phyloP scores from a whole-genome alignment of 768 basidiomycete species.

The Brasilioporus rufonigricans region DNA sequence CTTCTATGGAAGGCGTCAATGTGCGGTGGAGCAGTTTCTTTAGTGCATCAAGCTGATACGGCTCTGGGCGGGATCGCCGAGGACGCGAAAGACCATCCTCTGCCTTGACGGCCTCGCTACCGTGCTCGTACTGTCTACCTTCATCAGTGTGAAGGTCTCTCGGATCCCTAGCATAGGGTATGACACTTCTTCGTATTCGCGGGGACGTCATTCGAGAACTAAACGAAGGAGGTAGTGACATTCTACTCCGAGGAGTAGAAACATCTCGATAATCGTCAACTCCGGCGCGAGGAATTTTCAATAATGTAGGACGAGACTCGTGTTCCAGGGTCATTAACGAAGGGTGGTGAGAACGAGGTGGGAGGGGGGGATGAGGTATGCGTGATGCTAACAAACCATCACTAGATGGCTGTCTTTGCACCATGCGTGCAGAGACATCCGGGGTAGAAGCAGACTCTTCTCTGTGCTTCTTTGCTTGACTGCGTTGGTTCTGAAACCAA shows the following conservation, averaged over 20 bases:
- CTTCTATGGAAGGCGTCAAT: slow-evolving; percentile 74
- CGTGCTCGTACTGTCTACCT: slow-evolving; percentile 22
- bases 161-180: slow-evolving; percentile 27
- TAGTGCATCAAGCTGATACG: slow-evolving; percentile 72
- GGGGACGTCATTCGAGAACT: slow-evolving; percentile 30
- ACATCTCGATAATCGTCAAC: slow-evolving; percentile 18
- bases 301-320: slow-evolving; percentile 12
- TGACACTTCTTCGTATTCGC: slow-evolving; percentile 26
- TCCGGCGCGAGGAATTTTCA: slow-evolving; percentile 13
- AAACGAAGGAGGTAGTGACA: slow-evolving; percentile 30
- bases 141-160: slow-evolving; percentile 28
- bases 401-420: slow-evolving; percentile 15
- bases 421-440: slow-evolving; percentile 7
- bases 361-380: slow-evolving; percentile 13
- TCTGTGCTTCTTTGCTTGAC: slow-evolving; percentile 67
- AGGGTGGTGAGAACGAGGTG: slow-evolving; percentile 31
- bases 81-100: slow-evolving; percentile 48
- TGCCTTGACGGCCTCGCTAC: slow-evolving; percentile 17
- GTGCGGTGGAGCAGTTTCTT: slow-evolving; percentile 69
- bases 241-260: slow-evolving; percentile 27
- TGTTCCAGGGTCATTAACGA: slow-evolving; percentile 27
- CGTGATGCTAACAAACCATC: slow-evolving; percentile 10
- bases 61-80: slow-evolving; percentile 75
- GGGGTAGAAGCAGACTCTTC: slow-evolving; percentile 44
- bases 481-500: slow-evolving; percentile 88